Evolutionary conservation across 192 early-diverging fungal genomes (phyloP).

Genomic region (Chytriomyces sp.): DNA sequence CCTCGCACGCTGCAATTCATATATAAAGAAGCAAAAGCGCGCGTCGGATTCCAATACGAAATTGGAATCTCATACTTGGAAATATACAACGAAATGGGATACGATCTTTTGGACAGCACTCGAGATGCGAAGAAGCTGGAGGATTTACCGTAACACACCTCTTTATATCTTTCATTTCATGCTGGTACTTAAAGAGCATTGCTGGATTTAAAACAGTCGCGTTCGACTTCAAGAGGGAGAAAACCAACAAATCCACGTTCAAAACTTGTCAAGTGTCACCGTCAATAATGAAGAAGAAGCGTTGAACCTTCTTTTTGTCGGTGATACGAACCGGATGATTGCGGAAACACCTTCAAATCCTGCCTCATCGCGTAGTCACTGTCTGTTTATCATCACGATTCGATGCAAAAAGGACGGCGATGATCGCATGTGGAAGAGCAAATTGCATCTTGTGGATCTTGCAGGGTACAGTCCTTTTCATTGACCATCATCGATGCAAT

Average conservation of each 20-base stretch:
- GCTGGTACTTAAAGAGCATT: not conserved
- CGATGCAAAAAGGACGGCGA: conserved; percentile 45
- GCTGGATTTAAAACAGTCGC: conserved; percentile 40
- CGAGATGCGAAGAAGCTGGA: conserved; percentile 67
- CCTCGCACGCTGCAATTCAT: conserved; percentile 65
- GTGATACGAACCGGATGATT: conserved; percentile 70
- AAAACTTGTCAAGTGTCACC: conserved; percentile 55
- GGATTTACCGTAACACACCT: conserved; percentile 59
- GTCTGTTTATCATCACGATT: conserved; percentile 63
- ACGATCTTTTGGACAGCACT: conserved; percentile 62
- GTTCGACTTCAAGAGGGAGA: conserved; percentile 58
- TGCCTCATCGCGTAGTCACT: conserved; percentile 66
- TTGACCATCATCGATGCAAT: not conserved
- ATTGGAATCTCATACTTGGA: conserved; percentile 65
- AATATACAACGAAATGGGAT: conserved; percentile 68
- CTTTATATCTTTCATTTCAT: not conserved
- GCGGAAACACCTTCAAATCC: conserved; percentile 71
- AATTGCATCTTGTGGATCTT: conserved; percentile 70
- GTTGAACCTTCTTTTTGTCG: conserved; percentile 65
- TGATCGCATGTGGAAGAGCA: conserved; percentile 55
- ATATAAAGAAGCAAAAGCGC: conserved; percentile 55
- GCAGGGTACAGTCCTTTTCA: conserved; percentile 54
- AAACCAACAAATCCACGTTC: conserved; percentile 56
- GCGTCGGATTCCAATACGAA: conserved; percentile 43
- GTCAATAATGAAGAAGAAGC: conserved; percentile 62